Base-by-base conservation (phyloP, 441 rosid species). In the Flueggea neowawraea region DNA sequence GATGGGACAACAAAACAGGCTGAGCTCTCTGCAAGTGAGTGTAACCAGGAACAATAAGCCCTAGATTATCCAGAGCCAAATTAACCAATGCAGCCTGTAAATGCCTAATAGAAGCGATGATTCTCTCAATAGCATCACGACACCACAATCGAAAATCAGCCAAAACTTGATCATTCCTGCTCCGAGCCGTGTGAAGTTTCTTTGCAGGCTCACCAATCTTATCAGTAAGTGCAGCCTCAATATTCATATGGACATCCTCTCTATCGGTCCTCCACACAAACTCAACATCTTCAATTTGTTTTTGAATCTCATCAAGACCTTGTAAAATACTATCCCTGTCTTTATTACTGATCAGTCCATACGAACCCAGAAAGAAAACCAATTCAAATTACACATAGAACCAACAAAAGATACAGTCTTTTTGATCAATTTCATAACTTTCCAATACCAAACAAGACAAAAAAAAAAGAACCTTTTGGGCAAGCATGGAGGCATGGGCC, bases 201-300 rank as follows among this genome's bases (percentile, higher is more conserved):
- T 94, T 94, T 3, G 99, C 96, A 55, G 97, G 96, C 47, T 91
- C 99, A 12, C 97, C 99, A 54, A 94, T 86, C 70, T 89, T 54
- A 82, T 94, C 97, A 60, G 89, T 94, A 16, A 91, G 85, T 0
- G 96, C 86, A 31, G 96, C 99, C 74, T 94, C 97, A 63, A 94
- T 91, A 80, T 94, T 94, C 99, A 94, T 91, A 66, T 89, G 99
- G 22, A 95, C 99, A 73, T 95, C 96, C 73, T 95, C 99, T 72
- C 96, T 58, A 66, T 95, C 97, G 54, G 88, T 84, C 77, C 96
- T 91, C 99, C 99, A 94, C 58, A 73, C 76, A 64, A 94, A 94
- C 15, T 83, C 68, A 48, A 84, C 89, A 9, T 67, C 79, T 66
- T 80, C 91, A 59, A 91, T 91, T 52, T 52, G 77, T 52, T 59